Evolutionary conservation across 805 yeast genomes (phyloP).

Genomic region (Blastobotrys muscicola): DNA sequence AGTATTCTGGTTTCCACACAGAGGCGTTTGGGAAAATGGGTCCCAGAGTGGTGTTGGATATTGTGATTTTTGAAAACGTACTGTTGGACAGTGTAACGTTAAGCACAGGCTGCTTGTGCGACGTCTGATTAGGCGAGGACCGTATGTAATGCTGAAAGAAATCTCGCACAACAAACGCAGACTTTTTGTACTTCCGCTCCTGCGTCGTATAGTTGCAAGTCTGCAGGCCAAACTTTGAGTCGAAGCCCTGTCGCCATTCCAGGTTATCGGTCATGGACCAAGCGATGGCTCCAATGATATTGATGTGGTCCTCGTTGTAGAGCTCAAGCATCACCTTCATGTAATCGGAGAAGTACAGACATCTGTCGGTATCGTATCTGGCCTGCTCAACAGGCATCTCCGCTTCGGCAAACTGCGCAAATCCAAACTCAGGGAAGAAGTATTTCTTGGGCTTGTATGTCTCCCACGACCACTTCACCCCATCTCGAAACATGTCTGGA

Average conservation of each 20-base stretch:
- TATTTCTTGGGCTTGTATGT: conserved; percentile 20
- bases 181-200: conserved; percentile 11
- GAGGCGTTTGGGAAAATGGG: too few relatives aligned
- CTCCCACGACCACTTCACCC: conserved; percentile 12
- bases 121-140: too few relatives aligned
- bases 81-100: too few relatives aligned
- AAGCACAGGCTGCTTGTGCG: too few relatives aligned
- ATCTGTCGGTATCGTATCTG: conserved; percentile 22
- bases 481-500: conserved; percentile 12
- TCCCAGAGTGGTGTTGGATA: background rate
- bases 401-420: conserved; percentile 25
- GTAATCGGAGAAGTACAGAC: conserved; percentile 24
- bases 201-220: conserved; percentile 8
- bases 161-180: conserved; percentile 10
- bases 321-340: conserved; percentile 22
- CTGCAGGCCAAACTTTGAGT: conserved; percentile 12
- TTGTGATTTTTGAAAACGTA: background rate
- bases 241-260: conserved; percentile 25
- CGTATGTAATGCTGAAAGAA: conserved; percentile 8
- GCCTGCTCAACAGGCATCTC: conserved; percentile 22
- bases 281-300: conserved; percentile 25
- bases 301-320: conserved; percentile 18
- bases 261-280: conserved; percentile 29
- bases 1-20: too few relatives aligned
- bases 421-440: conserved; percentile 27